Evolutionary conservation across 2,329 filamentous ascomycete species (phyloP).

Genomic region (Chaetomiaceae sp.): DNA sequence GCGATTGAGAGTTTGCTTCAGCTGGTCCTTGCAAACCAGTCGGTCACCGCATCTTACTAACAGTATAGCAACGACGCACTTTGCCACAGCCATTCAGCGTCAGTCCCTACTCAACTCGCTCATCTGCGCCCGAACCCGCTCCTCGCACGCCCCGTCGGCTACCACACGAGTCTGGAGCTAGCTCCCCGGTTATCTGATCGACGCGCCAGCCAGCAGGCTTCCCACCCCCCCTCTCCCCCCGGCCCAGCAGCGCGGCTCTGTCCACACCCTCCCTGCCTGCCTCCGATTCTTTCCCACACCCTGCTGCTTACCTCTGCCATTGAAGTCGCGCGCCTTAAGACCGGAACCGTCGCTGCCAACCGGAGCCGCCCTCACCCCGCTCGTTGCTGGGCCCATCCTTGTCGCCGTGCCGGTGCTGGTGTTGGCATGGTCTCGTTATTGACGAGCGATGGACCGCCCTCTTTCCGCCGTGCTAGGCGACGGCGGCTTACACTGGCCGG

Average conservation of each 20-base stretch:
- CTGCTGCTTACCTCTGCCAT: slow-evolving; percentile 8
- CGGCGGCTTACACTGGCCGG: slow-evolving; percentile 41
- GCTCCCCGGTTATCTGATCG: slow-evolving; percentile 23
- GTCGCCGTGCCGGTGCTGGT: slow-evolving; percentile 8
- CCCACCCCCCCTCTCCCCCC: slow-evolving; percentile 3
- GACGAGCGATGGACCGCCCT: slow-evolving; percentile 43
- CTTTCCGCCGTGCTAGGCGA: slow-evolving; percentile 38
- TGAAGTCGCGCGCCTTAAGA: slow-evolving; percentile 10
- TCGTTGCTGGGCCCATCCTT: slow-evolving; percentile 2
- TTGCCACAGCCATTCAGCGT: too few relatives aligned
- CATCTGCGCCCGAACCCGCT: too few relatives aligned
- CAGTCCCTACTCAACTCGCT: too few relatives aligned
- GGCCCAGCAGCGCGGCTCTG: too few relatives aligned
- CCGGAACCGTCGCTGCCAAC: slow-evolving; percentile 7
- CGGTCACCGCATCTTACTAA: too few relatives aligned
- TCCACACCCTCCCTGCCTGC: neutral
- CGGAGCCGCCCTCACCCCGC: too few relatives aligned
- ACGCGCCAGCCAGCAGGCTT: slow-evolving; percentile 19
- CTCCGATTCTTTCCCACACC: slow-evolving; percentile 9
- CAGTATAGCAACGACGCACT: too few relatives aligned
- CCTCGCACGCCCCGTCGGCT: too few relatives aligned
- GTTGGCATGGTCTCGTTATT: slow-evolving; percentile 38
- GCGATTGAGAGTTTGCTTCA: too few relatives aligned
- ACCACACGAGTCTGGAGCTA: slow-evolving; percentile 4
- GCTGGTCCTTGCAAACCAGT: too few relatives aligned